These are phyloP conservation scores for Teunomyces gatunensis DNA, from an alignment of 805 yeast genomes.

Conservation along the genomic window DNA sequence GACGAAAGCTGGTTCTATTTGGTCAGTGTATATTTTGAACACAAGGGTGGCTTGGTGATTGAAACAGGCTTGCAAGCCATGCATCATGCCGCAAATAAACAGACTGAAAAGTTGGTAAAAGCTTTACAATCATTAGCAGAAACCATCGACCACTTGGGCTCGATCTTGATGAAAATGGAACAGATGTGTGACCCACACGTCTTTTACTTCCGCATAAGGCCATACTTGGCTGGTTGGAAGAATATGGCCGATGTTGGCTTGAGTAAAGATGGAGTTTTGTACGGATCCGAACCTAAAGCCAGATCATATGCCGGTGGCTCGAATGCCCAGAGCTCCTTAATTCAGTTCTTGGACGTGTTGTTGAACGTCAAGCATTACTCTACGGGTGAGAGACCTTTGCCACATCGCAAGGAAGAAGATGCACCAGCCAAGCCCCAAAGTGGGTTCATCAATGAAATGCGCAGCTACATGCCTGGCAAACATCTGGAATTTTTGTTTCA, in stretches of 20 bases:
- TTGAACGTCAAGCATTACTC: constrained; percentile 76
- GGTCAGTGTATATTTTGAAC: constrained; percentile 83
- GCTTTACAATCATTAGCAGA: constrained; percentile 68
- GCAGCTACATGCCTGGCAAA: constrained; percentile 83
- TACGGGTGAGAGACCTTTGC: constrained; percentile 56
- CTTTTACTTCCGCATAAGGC: constrained; percentile 82
- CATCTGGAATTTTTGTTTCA: constrained; percentile 73
- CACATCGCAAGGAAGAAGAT: constrained; percentile 8
- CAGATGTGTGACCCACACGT: constrained; percentile 95
- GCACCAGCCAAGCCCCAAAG: constrained; percentile 20
- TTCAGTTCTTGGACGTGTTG: constrained; percentile 80
- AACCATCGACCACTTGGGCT: constrained; percentile 68
- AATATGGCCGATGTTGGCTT: constrained; percentile 87
- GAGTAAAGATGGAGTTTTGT: constrained; percentile 63
- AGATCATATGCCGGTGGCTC: constrained; percentile 81
- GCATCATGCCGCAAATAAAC: constrained; percentile 47
- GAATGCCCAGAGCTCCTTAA: constrained; percentile 87
- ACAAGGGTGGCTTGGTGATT: constrained; percentile 72
- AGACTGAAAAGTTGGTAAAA: constrained; percentile 39
- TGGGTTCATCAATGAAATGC: constrained; percentile 77
- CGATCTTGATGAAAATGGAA: constrained; percentile 76
- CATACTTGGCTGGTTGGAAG: constrained; percentile 91
- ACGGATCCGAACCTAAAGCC: constrained; percentile 62
- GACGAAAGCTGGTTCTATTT: constrained; percentile 95
- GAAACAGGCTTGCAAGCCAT: constrained; percentile 68